Conservation (phyloP, 345 rosid genomes). For the Boechera retrofracta region DNA sequence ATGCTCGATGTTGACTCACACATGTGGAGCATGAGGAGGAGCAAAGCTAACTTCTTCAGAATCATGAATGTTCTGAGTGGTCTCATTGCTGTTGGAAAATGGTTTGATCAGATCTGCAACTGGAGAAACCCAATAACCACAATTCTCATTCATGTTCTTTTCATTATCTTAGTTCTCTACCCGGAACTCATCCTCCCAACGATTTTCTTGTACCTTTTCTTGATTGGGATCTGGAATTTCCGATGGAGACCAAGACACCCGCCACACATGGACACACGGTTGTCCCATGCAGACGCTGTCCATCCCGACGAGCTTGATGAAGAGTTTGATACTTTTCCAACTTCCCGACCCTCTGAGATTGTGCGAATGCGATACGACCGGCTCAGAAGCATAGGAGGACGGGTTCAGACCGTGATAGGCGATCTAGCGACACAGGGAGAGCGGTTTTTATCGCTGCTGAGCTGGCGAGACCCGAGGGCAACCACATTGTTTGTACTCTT, state of each 20-base stretch:
- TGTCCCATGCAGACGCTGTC: conserved; percentile 86
- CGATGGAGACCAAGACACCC: conserved; percentile 94
- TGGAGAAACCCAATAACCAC: conserved; percentile 97
- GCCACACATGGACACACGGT: conserved; percentile 92
- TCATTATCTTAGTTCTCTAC: conserved; percentile 76
- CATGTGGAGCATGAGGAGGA: conserved; percentile 99
- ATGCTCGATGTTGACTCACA: conserved; percentile 99
- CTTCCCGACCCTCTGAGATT: conserved; percentile 67
- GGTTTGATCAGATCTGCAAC: conserved; percentile 93
- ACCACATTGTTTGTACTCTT: conserved; percentile 82
- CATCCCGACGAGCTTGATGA: conserved; percentile 96
- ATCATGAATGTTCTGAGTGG: conserved; percentile 66
- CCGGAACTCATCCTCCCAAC: conserved; percentile 96
- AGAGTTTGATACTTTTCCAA: conserved; percentile 92
- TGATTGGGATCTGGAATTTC: conserved; percentile 91
- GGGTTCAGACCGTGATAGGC: conserved; percentile 94
- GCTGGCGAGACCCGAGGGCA: conserved; percentile 99
- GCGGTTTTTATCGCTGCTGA: conserved; percentile 76
- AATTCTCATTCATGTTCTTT: conserved; percentile 78
- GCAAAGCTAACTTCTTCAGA: conserved; percentile 77
- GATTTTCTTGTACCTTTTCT: conserved; percentile 82
- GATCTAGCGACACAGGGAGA: conserved; percentile 97
- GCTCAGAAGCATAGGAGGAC: conserved; percentile 86
- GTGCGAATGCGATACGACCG: conserved; percentile 92
- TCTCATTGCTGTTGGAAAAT: conserved; percentile 74